Evolutionary conservation across 2,329 filamentous ascomycete species (phyloP), one percentile per base, ranked within the genome.

Genomic region (Aspergillus piperis): DNA sequence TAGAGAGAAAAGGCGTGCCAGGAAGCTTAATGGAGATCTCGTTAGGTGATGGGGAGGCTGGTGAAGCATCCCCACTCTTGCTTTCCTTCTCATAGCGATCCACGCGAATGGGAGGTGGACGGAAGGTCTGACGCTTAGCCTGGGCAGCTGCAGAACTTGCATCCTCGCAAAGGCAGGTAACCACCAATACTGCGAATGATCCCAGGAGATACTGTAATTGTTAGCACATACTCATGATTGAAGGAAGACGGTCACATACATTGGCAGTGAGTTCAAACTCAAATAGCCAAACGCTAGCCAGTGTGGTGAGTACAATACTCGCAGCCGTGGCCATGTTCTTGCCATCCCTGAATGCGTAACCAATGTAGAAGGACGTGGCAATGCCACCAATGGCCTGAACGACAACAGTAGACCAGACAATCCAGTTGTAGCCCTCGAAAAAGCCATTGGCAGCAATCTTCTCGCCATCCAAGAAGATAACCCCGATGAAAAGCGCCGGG

Each of bases 311-410:
- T 58, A 97, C 82, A 63, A 98, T 96, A 71, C 92, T 96, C 63
- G 96, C 91, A 70, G 91, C 95, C 5, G 92, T 94, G 4, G 94
- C 92, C 77, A 96, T 93, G 73, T 95, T 96, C 81, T 96, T 96
- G 61, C 91, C 89, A 72, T 96, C 96, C 71, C 95, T 96, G 78
- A 95, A 90, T 5, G 90, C 88, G 72, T 92, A 91, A 64, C 89
- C 90, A 74, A 95, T 89, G 73, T 89, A 91, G 62, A 95, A 83
- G 1, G 90, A 90, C 8, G 91, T 88, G n/a, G 96, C 80, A 27
- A 98, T 84, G 23, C 94, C 95, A 32, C 93, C 93, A 38, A 88
- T 78, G 0, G 93, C 90, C 74, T 99, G 95, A 61, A 95, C 84
- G 5, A 87, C 73, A 67, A 98, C 90, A 4, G 92, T 90, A 5